phyloP scores from a whole-genome alignment of 2,329 filamentous ascomycete species.

The Venturia asperata region DNA sequence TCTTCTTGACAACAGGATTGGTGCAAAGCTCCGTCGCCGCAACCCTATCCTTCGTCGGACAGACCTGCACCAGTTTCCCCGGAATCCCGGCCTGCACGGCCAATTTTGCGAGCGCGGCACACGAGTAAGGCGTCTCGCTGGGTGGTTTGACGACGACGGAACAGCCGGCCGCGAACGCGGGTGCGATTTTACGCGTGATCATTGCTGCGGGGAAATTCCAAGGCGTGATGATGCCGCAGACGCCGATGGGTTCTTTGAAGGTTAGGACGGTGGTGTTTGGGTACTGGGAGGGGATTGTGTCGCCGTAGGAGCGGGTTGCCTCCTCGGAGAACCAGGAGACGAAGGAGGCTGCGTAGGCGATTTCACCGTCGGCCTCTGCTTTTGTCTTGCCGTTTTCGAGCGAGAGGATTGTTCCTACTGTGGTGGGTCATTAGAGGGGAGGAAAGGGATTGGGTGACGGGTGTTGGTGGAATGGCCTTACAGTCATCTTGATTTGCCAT shows the following conservation, averaged over 20 bases:
- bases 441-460: not conserved
- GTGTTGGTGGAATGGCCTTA: not conserved
- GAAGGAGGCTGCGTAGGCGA: conserved; percentile 28
- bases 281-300: conserved; percentile 20
- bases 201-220: conserved; percentile 25
- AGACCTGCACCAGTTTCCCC: conserved; percentile 18
- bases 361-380: conserved; percentile 28
- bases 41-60: conserved; percentile 15
- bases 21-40: conserved; percentile 19
- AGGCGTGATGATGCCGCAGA: conserved; percentile 28
- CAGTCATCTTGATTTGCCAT: conserved; percentile 27
- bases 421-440: not conserved
- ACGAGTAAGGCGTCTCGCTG: conserved; percentile 19
- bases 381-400: conserved; percentile 31
- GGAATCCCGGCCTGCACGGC: conserved; percentile 19
- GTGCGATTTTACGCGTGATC: conserved; percentile 29
- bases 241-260: conserved; percentile 30
- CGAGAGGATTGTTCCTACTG: conserved; percentile 27
- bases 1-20: conserved; percentile 19
- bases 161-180: conserved; percentile 20
- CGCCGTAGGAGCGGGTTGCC: conserved; percentile 21
- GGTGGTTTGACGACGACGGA: conserved; percentile 20
- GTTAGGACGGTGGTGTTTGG: conserved; percentile 21
- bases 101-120: conserved; percentile 18
- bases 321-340: conserved; percentile 30